Evolutionary conservation across 1,284 basidiomycete genomes (phyloP), one percentile per base, ranked within the genome.

Genomic region (Ustilago crameri): DNA sequence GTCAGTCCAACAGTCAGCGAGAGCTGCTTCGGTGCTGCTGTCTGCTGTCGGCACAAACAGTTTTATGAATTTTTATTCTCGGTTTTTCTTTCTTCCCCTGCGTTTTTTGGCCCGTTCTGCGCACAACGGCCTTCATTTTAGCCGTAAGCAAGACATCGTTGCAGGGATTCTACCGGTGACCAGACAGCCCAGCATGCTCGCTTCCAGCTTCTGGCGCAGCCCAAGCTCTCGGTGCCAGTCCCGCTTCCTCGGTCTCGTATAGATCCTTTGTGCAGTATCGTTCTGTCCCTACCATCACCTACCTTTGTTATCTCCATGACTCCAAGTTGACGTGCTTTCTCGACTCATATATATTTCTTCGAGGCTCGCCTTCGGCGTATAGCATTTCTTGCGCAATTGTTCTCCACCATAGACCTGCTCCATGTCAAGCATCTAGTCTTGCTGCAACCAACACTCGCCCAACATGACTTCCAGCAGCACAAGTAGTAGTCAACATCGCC

Each of bases 401-500:
- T 22, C 35, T 26, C 9, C n/a, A 24, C 37, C 14, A 30, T 18
- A 49, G 18, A 50, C 24, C 15, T 17, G 32, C 41, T 8, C 14
- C 22, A 23, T 42, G n/a, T 14, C 47, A 30, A 22, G 9, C 20
- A 12, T 24, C 32, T 9, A 30, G 37, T 47, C 52, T 54, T 51
- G 64, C 46, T 48, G 42, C 58, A 34, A 14, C 46, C 40, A 8
- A 15, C 48, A 37, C 42, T 20, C 20, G 18, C 15, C 56, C 64
- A 53, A 35, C 22, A 61, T 67, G 57, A 46, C 58, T 12, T 67
- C 50, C 20, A 40, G 38, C 34, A 55, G 49, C 34, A 51, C 48
- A 49, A 60, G 56, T 37, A 60, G 52, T 26, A 51, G 45, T 45
- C 63, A 66, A 26, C 50, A 62, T 44, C 60, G 60, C 38, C 61